phyloP scores from a whole-genome alignment of 768 basidiomycete genomes.

The Scleroderma citrinum region DNA sequence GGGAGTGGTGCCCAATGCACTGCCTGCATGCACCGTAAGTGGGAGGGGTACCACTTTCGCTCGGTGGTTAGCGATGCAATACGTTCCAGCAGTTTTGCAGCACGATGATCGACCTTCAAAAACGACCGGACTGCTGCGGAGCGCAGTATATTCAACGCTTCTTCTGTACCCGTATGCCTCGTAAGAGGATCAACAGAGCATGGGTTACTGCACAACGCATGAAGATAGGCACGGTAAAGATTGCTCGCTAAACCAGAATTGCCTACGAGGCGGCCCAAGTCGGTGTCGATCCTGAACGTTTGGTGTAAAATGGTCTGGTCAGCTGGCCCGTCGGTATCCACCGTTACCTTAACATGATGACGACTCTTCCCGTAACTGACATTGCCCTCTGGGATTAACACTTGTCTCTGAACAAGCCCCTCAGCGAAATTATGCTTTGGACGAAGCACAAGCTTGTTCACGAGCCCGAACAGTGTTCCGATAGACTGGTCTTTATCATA shows the following conservation, averaged over 20 bases:
- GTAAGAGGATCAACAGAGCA: no score
- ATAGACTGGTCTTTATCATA: conserved; percentile 37
- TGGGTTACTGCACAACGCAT: no score
- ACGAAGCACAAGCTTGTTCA: conserved; percentile 36
- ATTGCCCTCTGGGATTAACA: conserved; percentile 37
- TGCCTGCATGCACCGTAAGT: conserved; percentile 31
- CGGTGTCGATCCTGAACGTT: no score
- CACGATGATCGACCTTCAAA: no score
- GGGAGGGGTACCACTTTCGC: conserved; percentile 30
- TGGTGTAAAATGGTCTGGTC: conserved; percentile 10
- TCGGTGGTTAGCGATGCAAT: conserved; percentile 28
- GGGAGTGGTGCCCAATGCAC: conserved; percentile 25
- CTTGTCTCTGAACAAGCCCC: conserved; percentile 11
- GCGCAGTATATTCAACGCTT: no score
- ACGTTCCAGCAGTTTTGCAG: conserved; percentile 22
- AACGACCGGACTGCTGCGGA: no score
- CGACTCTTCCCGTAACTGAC: conserved; percentile 9
- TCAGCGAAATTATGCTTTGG: conserved; percentile 7
- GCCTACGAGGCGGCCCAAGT: no score
- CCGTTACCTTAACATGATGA: conserved; percentile 14
- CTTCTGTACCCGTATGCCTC: no score
- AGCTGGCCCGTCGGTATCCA: background rate
- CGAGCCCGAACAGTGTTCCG: conserved; percentile 41
- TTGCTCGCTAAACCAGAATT: no score
- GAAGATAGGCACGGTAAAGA: no score